Evolutionary conservation across 2,329 filamentous ascomycete genomes (phyloP), one percentile per base, ranked within the genome.

Genomic region (Beauveria bassiana): DNA sequence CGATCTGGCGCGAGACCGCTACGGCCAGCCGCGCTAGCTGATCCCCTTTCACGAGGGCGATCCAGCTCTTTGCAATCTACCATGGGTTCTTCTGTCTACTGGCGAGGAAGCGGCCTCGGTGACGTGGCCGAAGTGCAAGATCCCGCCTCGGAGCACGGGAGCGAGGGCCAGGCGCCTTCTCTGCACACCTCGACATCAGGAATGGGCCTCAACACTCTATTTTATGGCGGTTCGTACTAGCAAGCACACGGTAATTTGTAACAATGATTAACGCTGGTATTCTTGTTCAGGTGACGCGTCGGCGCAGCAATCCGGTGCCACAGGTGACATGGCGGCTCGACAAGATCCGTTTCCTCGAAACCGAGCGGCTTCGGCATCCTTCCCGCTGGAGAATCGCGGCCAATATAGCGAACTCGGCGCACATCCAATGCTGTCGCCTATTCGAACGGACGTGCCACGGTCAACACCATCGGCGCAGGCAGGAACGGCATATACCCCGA

Each of bases 11-110:
- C 80, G 14, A 78, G 83, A 20, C 78, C 81, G 5, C 70, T 86
- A 6, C 83, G 85, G 66, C 81, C 82, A n/a, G 76, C 84, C 12
- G 81, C 85, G 57, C 76, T 85, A 31, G 76, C 83, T 46, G 84
- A 86, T 58, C 79, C 82, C 2, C 78, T 85, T 73, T 77, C 78
- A 6, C 77, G 83, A 61, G 80, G 83, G 12, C 78, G 84, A 64
- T 81, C 83, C 3, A 83, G 86, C 54, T 82, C 77, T 12, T 70
- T 85, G 16, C 82, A 86, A 63, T 86, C 83, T 16, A 82, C 84
- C 3, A 72, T 86, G 51, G 77, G 83, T 42, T 78, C 83, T 10
- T 83, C 80, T 68, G 83, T 86, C 81, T 81, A 83, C 14, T 87
- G 84, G 84, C 51, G 59, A 53, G 59, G 51, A 7, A 24, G 59